A percentile compares a stretch with the other conserved stretches of the same genome.
phyloP scores from a whole-genome alignment of 1,139 yeast genomes.

The Candida sp. region DNA sequence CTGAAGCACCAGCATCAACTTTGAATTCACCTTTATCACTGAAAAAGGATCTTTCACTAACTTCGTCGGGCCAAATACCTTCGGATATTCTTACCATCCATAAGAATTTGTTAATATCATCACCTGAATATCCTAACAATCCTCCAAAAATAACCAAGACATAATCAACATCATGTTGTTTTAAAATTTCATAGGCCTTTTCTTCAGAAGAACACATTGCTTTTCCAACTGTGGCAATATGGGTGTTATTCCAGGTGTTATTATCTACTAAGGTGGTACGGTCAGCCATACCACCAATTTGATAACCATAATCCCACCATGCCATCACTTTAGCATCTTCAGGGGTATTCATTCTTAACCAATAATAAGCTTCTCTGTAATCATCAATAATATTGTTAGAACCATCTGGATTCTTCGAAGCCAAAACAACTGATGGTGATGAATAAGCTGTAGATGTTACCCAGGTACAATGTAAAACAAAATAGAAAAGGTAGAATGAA shows the following conservation, averaged over 20 bases:
- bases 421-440: slow-evolving; percentile 95
- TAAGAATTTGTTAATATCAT: slow-evolving; percentile 92
- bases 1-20: slow-evolving; percentile 78
- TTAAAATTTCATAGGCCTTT: slow-evolving; percentile 81
- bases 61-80: slow-evolving; percentile 99
- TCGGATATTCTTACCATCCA: slow-evolving; percentile 99
- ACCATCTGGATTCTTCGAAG: slow-evolving; percentile 85
- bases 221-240: slow-evolving; percentile 99
- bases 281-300: slow-evolving; percentile 99
- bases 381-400: slow-evolving; percentile 86
- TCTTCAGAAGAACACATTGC: slow-evolving; percentile 94
- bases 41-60: slow-evolving; percentile 81
- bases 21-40: slow-evolving; percentile 84
- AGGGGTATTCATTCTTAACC: slow-evolving; percentile 97
- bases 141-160: slow-evolving; percentile 95
- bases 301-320: slow-evolving; percentile 99
- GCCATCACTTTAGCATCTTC: slow-evolving; percentile 97
- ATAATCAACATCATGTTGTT: slow-evolving; percentile 93
- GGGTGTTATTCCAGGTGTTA: slow-evolving; percentile 99
- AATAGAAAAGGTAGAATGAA: slow-evolving; percentile 69
- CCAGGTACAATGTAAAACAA: slow-evolving; percentile 96
- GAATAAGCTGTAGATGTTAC: slow-evolving; percentile 95
- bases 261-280: slow-evolving; percentile 97
- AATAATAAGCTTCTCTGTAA: slow-evolving; percentile 97
- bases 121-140: slow-evolving; percentile 90